Evolutionary conservation across 2,329 filamentous ascomycete genomes (phyloP), one percentile per base, ranked within the genome.

Genomic region (Arthrobotrys megalospora): DNA sequence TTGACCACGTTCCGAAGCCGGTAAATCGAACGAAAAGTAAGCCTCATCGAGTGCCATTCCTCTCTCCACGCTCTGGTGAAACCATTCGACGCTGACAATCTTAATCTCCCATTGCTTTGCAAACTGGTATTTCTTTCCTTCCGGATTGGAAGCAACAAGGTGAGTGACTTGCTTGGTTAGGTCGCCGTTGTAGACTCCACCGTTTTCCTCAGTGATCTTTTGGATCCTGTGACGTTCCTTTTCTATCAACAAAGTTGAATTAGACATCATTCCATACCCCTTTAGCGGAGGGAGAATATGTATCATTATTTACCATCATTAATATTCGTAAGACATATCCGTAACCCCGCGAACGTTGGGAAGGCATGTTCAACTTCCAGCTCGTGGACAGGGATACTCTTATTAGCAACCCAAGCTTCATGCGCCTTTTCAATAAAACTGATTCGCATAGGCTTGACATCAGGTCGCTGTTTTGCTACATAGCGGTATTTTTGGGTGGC

Each of bases 401-500:
- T 89, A 60, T 93, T 94, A 63, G 89, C 86, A 81, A 95, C 91
- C 96, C 96, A 99, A 52, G 90, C 86, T 28, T 91, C 87, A 28
- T 92, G 89, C 16, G 97, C 88, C 14, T 92, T 92, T 70, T 95
- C 90, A 62, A 99, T 88, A 93, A 94, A 99, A 82, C 89, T 88
- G n/a, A 91, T 89, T 50, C 89, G 89, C 86, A 99, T 91, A 62
- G 94, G 91, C 83, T 90, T 90, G 82, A 99, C 91, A 82, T 99
- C 96, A 58, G 91, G 90, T 65, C 96, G 89, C 83, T 95, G 92
- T 83, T 91, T 93, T 67, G 95, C 96, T 82, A 98, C 95, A 87
- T 97, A 97, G 84, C 91, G 92, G 85, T 99, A 99, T 85, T 99
- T 99, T 62, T 92, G 90, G 0, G 95, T 98, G 83, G 95, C 90